phyloP scores from a whole-genome alignment of 1,284 basidiomycete species.

The Gastroboletus turbinatus region DNA sequence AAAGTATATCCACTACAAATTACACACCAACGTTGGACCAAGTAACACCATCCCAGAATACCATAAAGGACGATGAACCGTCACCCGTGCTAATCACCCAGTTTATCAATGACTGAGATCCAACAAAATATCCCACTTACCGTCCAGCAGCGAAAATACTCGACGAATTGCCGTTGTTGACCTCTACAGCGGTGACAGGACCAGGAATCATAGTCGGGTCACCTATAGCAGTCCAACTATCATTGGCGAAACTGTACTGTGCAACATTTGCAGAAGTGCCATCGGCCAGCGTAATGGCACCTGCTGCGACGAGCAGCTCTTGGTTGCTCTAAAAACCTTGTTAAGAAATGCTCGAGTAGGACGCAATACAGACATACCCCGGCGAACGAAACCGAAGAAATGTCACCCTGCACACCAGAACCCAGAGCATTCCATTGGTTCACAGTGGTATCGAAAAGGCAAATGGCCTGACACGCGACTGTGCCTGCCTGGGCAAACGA shows the following conservation, averaged over 20 bases:
- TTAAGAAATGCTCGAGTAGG: not conserved
- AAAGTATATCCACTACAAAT: not conserved
- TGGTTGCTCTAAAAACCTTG: constrained; percentile 49
- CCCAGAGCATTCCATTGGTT: constrained; percentile 84
- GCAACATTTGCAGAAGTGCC: constrained; percentile 67
- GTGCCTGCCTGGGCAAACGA: constrained; percentile 82
- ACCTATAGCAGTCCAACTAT: constrained; percentile 78
- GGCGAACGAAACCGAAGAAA: constrained; percentile 77
- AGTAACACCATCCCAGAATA: constrained; percentile 76
- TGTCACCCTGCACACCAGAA: constrained; percentile 80
- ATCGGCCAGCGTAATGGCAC: constrained; percentile 68
- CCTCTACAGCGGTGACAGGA: constrained; percentile 85
- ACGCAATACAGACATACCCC: constrained; percentile 54
- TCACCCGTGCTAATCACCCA: constrained; percentile 47
- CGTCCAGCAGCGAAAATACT: constrained; percentile 91
- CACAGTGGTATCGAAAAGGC: constrained; percentile 66
- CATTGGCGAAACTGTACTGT: constrained; percentile 66
- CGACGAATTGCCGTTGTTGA: constrained; percentile 78
- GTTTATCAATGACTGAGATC: not conserved
- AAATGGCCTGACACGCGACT: constrained; percentile 77
- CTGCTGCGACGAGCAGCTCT: constrained; percentile 68
- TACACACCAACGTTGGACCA: constrained; percentile 69
- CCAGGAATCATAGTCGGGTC: constrained; percentile 71
- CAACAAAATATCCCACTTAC: constrained; percentile 40
- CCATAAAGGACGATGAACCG: constrained; percentile 68